phyloP scores from a whole-genome alignment of 306 rosid genomes.

The Gillenia trifoliata region DNA sequence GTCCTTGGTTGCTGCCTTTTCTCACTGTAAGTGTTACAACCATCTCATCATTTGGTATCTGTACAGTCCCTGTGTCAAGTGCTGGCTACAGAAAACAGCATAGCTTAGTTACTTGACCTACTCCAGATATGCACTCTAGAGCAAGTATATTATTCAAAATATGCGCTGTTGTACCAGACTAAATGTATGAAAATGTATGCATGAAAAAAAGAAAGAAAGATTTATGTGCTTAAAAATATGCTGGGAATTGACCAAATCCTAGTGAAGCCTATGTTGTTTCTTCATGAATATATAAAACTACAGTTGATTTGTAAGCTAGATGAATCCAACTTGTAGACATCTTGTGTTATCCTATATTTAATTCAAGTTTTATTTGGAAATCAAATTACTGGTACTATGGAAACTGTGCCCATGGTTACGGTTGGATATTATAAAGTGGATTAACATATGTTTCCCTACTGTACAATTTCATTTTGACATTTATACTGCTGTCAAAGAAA shows the following conservation, averaged over 20 bases:
- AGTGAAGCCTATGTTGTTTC: background rate
- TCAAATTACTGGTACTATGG: background rate
- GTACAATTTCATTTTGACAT: background rate
- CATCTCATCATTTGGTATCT: conserved; percentile 17
- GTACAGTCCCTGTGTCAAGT: background rate
- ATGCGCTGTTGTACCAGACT: background rate
- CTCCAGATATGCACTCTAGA: background rate
- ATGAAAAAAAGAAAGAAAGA: background rate
- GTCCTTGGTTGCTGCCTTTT: conserved; percentile 76
- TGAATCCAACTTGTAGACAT: background rate
- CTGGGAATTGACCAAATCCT: background rate
- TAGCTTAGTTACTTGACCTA: background rate
- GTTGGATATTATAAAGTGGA: background rate
- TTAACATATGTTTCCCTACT: background rate
- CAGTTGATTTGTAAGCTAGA: background rate
- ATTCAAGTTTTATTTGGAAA: background rate
- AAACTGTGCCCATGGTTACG: background rate
- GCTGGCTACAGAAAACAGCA: background rate
- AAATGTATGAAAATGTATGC: background rate
- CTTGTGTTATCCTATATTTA: background rate
- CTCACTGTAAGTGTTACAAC: conserved; percentile 52
- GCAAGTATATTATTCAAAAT: background rate
- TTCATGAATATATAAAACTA: background rate
- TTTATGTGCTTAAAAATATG: no score
- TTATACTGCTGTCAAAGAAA: background rate